A percentile compares a stretch with the other conserved stretches of the same genome.
Conservation (phyloP, 2,329 filamentous ascomycete species). For the Phoma herbarum region DNA sequence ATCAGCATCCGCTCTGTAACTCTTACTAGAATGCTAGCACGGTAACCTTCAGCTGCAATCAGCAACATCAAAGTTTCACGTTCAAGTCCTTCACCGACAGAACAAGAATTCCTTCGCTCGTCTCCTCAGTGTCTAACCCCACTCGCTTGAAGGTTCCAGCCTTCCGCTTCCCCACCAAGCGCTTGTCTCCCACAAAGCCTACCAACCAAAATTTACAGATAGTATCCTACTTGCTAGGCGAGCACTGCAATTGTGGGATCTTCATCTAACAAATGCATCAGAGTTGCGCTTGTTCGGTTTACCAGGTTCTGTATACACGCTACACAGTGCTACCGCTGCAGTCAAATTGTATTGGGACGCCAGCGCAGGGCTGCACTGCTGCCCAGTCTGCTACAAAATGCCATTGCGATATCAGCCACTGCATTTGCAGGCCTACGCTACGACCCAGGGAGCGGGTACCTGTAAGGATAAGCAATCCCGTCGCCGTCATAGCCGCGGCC, state of each 20-base stretch:
- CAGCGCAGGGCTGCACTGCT: slow-evolving; percentile 38
- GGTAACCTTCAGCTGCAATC: slow-evolving; percentile 15
- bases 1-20: slow-evolving; percentile 18
- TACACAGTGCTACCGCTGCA: slow-evolving; percentile 14
- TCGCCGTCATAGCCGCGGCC: slow-evolving; percentile 38
- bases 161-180: slow-evolving; percentile 23
- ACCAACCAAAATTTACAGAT: slow-evolving; percentile 16
- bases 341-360: slow-evolving; percentile 22
- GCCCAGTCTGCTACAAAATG: slow-evolving; percentile 43
- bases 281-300: slow-evolving; percentile 8
- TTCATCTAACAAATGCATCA: slow-evolving; percentile 18
- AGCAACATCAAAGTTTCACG: slow-evolving; percentile 16
- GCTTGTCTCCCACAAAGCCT: slow-evolving; percentile 15
- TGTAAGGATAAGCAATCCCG: slow-evolving; percentile 19
- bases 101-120: slow-evolving; percentile 7
- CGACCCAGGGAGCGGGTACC: slow-evolving; percentile 37
- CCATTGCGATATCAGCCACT: slow-evolving; percentile 16
- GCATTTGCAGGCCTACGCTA: slow-evolving; percentile 4
- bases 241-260: slow-evolving; percentile 17
- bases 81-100: slow-evolving; percentile 22
- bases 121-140: slow-evolving; percentile 10
- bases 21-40: slow-evolving; percentile 14
- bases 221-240: slow-evolving; percentile 10
- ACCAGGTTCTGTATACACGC: slow-evolving; percentile 9
- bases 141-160: slow-evolving; percentile 19